Evolutionary conservation across 192 early-diverging fungal species (phyloP), one percentile per base, ranked within the genome.

Genomic region (Mortierella antarctica): DNA sequence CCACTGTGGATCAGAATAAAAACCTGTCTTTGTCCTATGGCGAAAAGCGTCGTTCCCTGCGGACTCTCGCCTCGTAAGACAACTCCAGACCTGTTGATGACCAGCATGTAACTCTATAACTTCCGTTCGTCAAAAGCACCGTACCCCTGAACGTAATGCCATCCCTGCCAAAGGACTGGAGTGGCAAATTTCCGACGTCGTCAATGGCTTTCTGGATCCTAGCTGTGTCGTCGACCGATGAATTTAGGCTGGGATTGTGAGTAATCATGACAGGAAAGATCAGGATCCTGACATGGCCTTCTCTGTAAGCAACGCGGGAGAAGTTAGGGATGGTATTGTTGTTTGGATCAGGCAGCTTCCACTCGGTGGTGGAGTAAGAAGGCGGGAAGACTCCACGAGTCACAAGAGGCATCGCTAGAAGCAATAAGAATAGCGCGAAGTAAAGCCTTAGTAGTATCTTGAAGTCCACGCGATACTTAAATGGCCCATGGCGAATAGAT

Each of bases 21-120:
- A 40, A 68, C 77, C 1, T 70, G 64, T n/a, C 72, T 72, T 15
- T 71, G 61, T 44, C 77, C 77, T 9, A 70, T 72, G 2, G 77
- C 77, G 3, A 80, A 21, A 39, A 80, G 53, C 5, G 64, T 57
- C 10, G 77, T 80, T 44, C 77, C 77, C 13, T 31, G 31, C 31
- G 57, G 77, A n/a, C 77, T 70, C 41, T 80, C 77, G 7, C 77
- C 77, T 57, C 77, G 46, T 18, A 80, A n/a, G 1, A 80, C 63
- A 15, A 72, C 65, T 11, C 77, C 77, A 0, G 77, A 71, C 2
- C 70, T 65, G 39, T 80, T 67, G 59, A 80, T 62, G 55, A 80
- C 61, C 4, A 80, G 45, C 4, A 65, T 13, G 64, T 70, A 31
- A 80, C 77, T 4, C 70, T 70, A 39, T 80, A 80, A 0, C 54